Evolutionary conservation across 2,329 filamentous ascomycete species (phyloP).

Genomic region (Pestalotiopsis sp.): DNA sequence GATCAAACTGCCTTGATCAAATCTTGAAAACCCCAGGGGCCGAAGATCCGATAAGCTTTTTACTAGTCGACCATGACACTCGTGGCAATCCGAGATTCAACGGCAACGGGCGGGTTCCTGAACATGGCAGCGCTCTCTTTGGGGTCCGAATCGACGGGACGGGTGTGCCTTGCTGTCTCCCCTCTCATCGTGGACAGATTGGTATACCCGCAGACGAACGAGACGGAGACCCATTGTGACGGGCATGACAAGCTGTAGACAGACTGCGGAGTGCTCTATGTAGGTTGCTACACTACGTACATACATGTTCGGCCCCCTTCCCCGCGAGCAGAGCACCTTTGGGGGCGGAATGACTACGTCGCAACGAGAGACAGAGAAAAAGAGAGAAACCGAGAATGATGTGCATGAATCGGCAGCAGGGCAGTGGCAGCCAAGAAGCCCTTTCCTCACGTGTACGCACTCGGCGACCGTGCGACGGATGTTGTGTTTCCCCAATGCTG

Average conservation of each 20-base stretch:
- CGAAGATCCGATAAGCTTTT: conserved; percentile 1
- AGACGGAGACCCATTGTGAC: not conserved
- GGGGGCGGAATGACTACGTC: not conserved
- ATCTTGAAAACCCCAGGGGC: not conserved
- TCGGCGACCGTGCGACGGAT: not conserved
- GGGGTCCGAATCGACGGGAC: conserved; percentile 10
- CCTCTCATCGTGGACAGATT: not conserved
- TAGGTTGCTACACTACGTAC: not conserved
- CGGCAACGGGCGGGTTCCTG: conserved; percentile 5
- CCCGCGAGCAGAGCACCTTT: not conserved
- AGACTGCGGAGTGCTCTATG: not conserved
- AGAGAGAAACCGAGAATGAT: not conserved
- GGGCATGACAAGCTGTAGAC: not conserved
- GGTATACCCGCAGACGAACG: not conserved
- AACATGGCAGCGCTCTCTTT: not conserved
- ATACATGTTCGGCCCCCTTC: not conserved
- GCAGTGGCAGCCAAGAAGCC: not conserved
- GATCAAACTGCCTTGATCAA: not conserved
- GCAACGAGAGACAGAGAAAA: not conserved
- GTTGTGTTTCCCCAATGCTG: not conserved
- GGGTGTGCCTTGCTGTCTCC: not conserved
- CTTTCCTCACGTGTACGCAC: not conserved
- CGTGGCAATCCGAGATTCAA: not conserved
- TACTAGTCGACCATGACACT: not conserved
- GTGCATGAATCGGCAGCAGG: not conserved